Evolutionary conservation across 495 filamentous ascomycete species (phyloP), one percentile per base, ranked within the genome.

Genomic region (Amphirosellinia nigrospora): DNA sequence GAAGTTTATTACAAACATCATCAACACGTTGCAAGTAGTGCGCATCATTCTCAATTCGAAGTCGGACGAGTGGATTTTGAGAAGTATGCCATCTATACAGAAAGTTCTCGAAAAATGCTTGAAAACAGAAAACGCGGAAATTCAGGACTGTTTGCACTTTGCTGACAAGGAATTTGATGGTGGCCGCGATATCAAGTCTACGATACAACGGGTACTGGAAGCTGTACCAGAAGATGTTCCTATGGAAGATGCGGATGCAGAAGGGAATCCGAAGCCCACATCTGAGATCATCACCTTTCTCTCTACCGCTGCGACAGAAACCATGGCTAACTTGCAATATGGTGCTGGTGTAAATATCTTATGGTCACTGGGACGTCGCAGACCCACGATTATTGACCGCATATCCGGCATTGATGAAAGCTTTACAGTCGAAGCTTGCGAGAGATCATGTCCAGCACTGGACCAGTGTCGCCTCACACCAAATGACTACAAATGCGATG

Each of bases 381-480:
- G 89, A 73, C 92, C 95, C 8, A 87, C 89, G 15, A 90, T 94
- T 69, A 92, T 99, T 68, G 96, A 98, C 74, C 84, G 58, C 95
- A 98, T 74, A 93, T 98, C 86, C 88, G 11, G 86, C 90, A 30
- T 87, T 98, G 61, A 97, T 98, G 92, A 97, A 97, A 76, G 92
- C 94, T 0, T 88, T 99, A 72, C 94, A 95, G 65, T 84, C 88
- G n/a, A 98, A 98, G 76, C 86, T 98, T 43, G 93, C 94, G 4
- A 92, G 96, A 75, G 96, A 99, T 58, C 95, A 99, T 79, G 90
- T 98, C 70, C 90, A 93, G 34, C 90, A 91, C 61, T 91, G 90
- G 62, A 85, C 86, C 11, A 84, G 85, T 9, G 79, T 87, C 10
- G 62, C 72, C 41, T 77, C 85, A 21, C 82, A 83, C 32, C 84